A percentile compares a stretch with the other conserved stretches of the same genome.
phyloP scores from a whole-genome alignment of 2,329 filamentous ascomycete species.

The Fusarium lyarnte region DNA sequence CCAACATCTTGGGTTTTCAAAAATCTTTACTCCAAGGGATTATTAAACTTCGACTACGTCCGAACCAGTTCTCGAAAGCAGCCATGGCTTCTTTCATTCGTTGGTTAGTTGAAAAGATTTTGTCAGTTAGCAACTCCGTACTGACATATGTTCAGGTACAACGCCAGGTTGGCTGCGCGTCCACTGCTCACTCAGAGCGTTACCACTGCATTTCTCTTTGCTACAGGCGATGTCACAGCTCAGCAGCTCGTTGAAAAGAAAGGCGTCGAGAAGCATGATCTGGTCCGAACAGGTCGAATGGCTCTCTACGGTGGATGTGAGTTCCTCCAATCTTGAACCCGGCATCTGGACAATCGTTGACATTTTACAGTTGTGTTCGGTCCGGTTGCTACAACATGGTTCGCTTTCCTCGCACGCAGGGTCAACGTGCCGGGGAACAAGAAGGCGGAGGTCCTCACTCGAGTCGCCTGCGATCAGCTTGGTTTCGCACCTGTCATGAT shows the following conservation, averaged over 20 bases:
- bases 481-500: slow-evolving; percentile 88
- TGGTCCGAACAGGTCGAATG: slow-evolving; percentile 79
- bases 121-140: not conserved
- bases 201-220: slow-evolving; percentile 92
- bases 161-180: slow-evolving; percentile 79
- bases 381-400: slow-evolving; percentile 88
- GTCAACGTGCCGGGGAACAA: slow-evolving; percentile 68
- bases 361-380: slow-evolving; percentile 76
- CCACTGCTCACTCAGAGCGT: slow-evolving; percentile 91
- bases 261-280: slow-evolving; percentile 79
- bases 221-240: slow-evolving; percentile 87
- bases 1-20: slow-evolving; percentile 9
- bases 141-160: slow-evolving; percentile 72
- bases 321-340: slow-evolving; percentile 43
- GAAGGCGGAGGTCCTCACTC: slow-evolving; percentile 77
- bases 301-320: slow-evolving; percentile 79
- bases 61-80: not conserved
- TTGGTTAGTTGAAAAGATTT: slow-evolving; percentile 40
- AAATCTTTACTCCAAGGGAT: slow-evolving; percentile 6
- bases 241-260: slow-evolving; percentile 90
- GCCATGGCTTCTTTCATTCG: slow-evolving; percentile 46
- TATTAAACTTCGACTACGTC: slow-evolving; percentile 24
- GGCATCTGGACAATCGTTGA: slow-evolving; percentile 8
- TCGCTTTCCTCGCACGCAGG: slow-evolving; percentile 76
- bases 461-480: slow-evolving; percentile 82